phyloP scores from a whole-genome alignment of 2,329 filamentous ascomycete genomes.

The Endothia cerciana region DNA sequence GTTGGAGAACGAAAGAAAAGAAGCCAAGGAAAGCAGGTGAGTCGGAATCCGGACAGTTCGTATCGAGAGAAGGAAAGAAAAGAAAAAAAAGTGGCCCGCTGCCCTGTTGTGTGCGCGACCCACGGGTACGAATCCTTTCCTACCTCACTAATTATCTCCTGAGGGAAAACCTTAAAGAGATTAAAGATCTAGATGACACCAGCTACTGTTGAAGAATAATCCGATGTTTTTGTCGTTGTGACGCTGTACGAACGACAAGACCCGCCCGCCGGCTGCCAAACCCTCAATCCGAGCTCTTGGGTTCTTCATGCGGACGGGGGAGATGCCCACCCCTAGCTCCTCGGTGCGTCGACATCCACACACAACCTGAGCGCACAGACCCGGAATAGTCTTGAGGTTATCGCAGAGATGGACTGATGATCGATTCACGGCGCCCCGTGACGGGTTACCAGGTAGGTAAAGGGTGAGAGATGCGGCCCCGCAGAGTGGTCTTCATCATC shows the following conservation, averaged over 20 bases:
- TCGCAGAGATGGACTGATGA: neutral
- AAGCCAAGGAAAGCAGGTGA: too few relatives aligned
- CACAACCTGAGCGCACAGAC: neutral
- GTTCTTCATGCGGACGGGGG: neutral
- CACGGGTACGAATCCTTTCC: too few relatives aligned
- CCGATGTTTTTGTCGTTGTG: neutral
- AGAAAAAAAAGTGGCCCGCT: too few relatives aligned
- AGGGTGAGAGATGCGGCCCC: neutral
- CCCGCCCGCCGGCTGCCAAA: neutral
- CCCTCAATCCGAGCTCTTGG: constrained; percentile 9
- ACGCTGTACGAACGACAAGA: neutral
- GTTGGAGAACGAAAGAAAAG: neutral
- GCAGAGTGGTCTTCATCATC: too few relatives aligned
- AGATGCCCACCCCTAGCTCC: neutral
- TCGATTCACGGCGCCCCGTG: neutral
- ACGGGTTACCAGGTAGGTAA: neutral
- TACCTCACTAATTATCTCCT: too few relatives aligned
- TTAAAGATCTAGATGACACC: neutral
- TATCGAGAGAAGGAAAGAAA: too few relatives aligned
- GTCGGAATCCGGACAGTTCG: too few relatives aligned
- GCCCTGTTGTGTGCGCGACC: too few relatives aligned
- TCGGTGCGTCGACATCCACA: neutral
- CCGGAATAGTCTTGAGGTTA: neutral
- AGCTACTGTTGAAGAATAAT: neutral
- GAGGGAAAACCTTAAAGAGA: too few relatives aligned